These are phyloP conservation scores for Linum tenue DNA, from an alignment of 345 rosid genomes.

Conservation along the genomic window DNA sequence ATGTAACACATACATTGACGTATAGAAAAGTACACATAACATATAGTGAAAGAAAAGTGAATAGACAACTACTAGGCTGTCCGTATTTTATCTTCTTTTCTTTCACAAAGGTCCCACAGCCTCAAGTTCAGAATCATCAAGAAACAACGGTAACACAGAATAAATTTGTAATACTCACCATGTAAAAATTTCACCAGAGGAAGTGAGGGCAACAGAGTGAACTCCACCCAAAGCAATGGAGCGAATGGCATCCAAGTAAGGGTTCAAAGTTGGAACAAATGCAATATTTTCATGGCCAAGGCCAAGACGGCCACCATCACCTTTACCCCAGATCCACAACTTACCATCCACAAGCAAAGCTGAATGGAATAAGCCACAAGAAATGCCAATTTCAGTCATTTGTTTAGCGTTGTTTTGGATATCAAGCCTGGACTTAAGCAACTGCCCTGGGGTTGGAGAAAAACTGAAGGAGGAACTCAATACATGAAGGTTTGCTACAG, in stretches of 20 bases:
- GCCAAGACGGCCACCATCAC: conserved; percentile 89
- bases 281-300: conserved; percentile 72
- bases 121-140: too few species aligned
- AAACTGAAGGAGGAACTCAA: conserved; percentile 35
- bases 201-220: conserved; percentile 75
- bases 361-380: conserved; percentile 81
- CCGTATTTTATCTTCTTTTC: too few species aligned
- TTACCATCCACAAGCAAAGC: conserved; percentile 50
- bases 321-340: conserved; percentile 89
- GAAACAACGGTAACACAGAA: background rate
- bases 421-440: background rate
- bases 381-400: conserved; percentile 41
- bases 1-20: too few species aligned
- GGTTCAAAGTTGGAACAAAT: conserved; percentile 61
- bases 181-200: conserved; percentile 55
- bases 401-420: background rate
- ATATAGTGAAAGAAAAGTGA: too few species aligned
- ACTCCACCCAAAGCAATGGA: conserved; percentile 72
- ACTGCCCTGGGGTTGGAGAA: conserved; percentile 50
- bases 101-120: too few species aligned
- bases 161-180: conserved; percentile 41
- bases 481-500: conserved; percentile 47
- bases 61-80: too few species aligned
- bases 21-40: too few species aligned
- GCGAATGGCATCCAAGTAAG: conserved; percentile 43